Evolutionary conservation across 495 filamentous ascomycete species (phyloP), one percentile per base, ranked within the genome.

Genomic region (Penicillium bovifimosum): DNA sequence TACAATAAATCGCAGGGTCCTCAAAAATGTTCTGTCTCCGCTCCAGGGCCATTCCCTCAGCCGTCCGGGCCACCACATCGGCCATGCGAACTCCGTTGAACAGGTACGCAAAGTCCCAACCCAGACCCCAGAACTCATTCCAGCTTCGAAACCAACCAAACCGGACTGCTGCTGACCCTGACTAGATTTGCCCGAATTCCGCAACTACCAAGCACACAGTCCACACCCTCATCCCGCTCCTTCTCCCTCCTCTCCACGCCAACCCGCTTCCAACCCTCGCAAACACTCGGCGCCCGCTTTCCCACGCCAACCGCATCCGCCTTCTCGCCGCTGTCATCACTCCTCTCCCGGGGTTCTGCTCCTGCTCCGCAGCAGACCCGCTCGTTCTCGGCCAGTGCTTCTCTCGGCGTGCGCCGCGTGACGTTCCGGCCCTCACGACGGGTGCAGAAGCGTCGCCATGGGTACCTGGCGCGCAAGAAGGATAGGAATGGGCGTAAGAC

Each of bases 401-500:
- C 70, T 9, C 67, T 85, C 20, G 75, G 72, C 55, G 76, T 75
- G 10, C 79, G 75, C 35, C 73, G 86, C 50, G 60, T 78, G 51
- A 88, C 86, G 5, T 88, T 76, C 59, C 77, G 79, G 41, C 85
- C 85, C 4, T 84, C 79, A 44, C 84, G 87, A 54, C 66, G 78
- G 43, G 85, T 90, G 38, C 77, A 86, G 64, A 90, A 88, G 72
- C 73, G 86, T 53, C 73, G 86, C 52, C 80, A 82, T 67, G 86
- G 86, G 0, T 88, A 86, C 68, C 68, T 88, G 65, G 70, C 79
- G 11, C 62, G 86, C 52, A 56, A 83, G 51, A 70, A 71, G 61
- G 77, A 75, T 18, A 69, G 76, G 58, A 79, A 74, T 27, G 86
- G 81, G 9, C 67, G 82, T 54, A 74, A 71, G 66, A 78, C 78